Evolutionary conservation across 83 land plant genomes (phyloP), one percentile per base, ranked within the genome.

Genomic region (Picea mariana): DNA sequence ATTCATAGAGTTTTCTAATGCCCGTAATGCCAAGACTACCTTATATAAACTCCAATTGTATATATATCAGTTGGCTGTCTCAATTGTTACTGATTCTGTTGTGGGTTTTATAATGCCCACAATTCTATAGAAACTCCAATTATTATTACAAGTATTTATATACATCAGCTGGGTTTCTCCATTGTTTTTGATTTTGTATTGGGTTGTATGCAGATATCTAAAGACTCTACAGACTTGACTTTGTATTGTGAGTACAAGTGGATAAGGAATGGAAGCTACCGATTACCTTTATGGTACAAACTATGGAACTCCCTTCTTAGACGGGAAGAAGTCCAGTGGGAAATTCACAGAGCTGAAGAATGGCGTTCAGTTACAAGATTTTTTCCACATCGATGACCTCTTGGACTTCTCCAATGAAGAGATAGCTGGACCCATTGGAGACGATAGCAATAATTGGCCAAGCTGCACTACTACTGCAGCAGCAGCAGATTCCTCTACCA

Each of bases 341-440:
- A 73, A 73, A 44, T 42, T 73, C 42, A 73, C 77, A 44, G 77
- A 73, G 77, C 47, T 73, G 15, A 73, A 73, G 55, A 73, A 47
- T n/a, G 77, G 77, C 4, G 77, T 73, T 15, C 77, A 73, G 77
- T 52, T 52, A 52, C 58, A 52, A 52, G 58, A 52, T 52, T 52
- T 65, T 65, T 90, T 90, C 77, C 76, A 58, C 40, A 75, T 90
- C 3, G 92, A 90, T 38, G 92, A 90, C 58, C 83, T 90, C 6
- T 80, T 90, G 42, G 88, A 90, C 67, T 87, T 90, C 81, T 82
- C 92, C 64, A 83, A 87, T 62, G 86, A 87, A n/a, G 90, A 90
- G 31, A 84, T 75, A n/a, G 82, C 79, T 6, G 69, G 75, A 8
- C 77, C 78, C 31, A 27, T 27, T 27, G 31, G 31, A 27, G 31